A percentile compares a stretch with the other conserved stretches of the same genome.
phyloP scores from a whole-genome alignment of 257 asterid genomes.

The Striga asiatica region DNA sequence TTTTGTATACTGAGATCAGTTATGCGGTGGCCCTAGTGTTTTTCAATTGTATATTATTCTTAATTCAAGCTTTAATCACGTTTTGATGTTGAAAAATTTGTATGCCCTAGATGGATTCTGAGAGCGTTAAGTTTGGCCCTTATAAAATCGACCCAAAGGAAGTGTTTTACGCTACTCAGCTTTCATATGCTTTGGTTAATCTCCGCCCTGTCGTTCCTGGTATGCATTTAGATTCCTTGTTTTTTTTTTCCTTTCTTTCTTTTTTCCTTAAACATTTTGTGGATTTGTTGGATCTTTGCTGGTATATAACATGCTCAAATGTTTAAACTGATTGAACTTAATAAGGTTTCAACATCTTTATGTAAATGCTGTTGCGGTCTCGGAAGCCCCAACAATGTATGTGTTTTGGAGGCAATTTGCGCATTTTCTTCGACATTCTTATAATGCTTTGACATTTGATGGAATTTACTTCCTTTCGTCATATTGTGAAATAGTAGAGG shows the following conservation, averaged over 20 bases:
- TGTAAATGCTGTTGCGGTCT: too few species aligned
- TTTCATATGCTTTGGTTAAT: slow-evolving; percentile 66
- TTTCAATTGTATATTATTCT: neutral
- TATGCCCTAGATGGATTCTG: slow-evolving; percentile 38
- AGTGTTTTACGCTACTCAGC: slow-evolving; percentile 47
- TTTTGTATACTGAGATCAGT: too few species aligned
- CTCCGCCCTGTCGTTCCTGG: slow-evolving; percentile 78
- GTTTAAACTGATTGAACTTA: too few species aligned
- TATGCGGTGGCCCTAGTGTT: neutral
- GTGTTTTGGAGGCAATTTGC: too few species aligned
- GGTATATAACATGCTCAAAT: too few species aligned
- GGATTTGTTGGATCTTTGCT: neutral
- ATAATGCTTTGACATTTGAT: too few species aligned
- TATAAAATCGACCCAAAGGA: slow-evolving; percentile 44
- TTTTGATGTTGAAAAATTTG: neutral
- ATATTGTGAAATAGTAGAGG: too few species aligned
- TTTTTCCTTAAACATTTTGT: neutral
- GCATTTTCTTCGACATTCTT: too few species aligned
- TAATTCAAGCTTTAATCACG: neutral
- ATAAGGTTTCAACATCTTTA: too few species aligned
- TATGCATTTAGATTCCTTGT: slow-evolving; percentile 7
- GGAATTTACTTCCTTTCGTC: too few species aligned
- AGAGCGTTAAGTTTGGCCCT: slow-evolving; percentile 44
- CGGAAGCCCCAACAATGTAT: too few species aligned
- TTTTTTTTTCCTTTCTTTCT: neutral